Evolutionary conservation across 2,329 filamentous ascomycete genomes (phyloP), one percentile per base, ranked within the genome.

Genomic region (Mycocentrospora acerina): DNA sequence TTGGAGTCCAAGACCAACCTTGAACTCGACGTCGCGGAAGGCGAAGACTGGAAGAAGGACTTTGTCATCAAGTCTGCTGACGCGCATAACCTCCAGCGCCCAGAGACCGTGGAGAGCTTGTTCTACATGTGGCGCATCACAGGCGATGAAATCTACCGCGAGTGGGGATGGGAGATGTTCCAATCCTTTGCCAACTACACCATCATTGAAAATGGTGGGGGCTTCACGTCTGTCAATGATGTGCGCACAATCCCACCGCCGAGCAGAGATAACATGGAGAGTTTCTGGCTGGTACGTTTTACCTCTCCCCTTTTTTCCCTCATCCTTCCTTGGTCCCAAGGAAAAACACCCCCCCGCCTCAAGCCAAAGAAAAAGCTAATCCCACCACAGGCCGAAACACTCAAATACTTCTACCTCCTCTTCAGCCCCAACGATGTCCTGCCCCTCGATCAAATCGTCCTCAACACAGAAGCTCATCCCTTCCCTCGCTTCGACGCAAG

Each of bases 71-170:
- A 94, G 62, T 55, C 72, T n/a, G 78, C 81, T n/a, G 93, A 98
- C 65, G 73, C 78, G 35, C 93, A 97, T 71, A 98, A 98, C 62
- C 76, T 98, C 24, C 93, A 97, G 69, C 81, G 93, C 22, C 93
- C 93, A 0, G 93, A 98, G 73, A 96, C 93, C 0, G 84, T 96
- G n/a, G 93, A 98, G 72, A 90, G 84, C 43, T 73, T 98, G 45
- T 90, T 98, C 60, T 95, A 97, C 72, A 95, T 98, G 90, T 98
- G 91, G 86, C 85, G 93, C 47, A 95, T 98, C 66, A 98, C 93
- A 1, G 88, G 87, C 17, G 90, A 98, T 46, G 75, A 80, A 26
- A 85, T 82, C 51, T 98, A 98, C 69, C 81, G 93, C 17, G 83
- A 96, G 58, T 97, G 91, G 91, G 93, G 93, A 11, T 98, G 93